Base-by-base conservation (phyloP, 2,329 filamentous ascomycete species). In the Trichoderma hamatum region DNA sequence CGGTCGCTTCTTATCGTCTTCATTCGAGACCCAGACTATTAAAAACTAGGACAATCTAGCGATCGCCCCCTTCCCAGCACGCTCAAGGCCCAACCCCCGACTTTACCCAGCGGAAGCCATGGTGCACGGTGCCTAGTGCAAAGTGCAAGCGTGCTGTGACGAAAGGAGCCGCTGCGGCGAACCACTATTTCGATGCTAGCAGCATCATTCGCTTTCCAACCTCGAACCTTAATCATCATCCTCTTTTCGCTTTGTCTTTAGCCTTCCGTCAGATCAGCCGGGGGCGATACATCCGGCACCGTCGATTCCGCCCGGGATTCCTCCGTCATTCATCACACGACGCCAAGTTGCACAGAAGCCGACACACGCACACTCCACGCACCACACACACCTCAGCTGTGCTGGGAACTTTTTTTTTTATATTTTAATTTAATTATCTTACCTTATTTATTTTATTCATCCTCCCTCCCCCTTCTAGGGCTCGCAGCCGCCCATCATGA, bases 291-390 rank as follows among this genome's bases (percentile, higher is more conserved):
- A 55, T 64, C 63, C 69, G 69, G 69, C 36, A 55, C 55, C 65
- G 49, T 56, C 69, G 39, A 56, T 68, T 68, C 56, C 64, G 51
- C 63, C 69, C 64, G 64, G 46, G 39, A 72, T 74, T 70, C 59
- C 70, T 75, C 72, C 72, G 74, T 63, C 56, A 75, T 75, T 76
- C 75, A 76, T 77, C 75, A 76, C 75, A 77, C 75, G 75, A 76
- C 74, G 74, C 62, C 61, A 74, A 75, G 75, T 77, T 76, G 76
- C 75, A 77, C 75, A 77, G 75, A 43, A 72, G 73, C 71, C 72
- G 70, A 72, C 72, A 72, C 70, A 71, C 75, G 72, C 74, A 71
- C 39, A 43, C 39, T 43, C 39, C 71, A 72, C 72, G 73, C 70
- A 69, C 68, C 39, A 73, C 71, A 70, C 72, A 73, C 72, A 72